Evolutionary conservation across 2,329 filamentous ascomycete species (phyloP), one percentile per base, ranked within the genome.

Genomic region (Pezicula radicicola): DNA sequence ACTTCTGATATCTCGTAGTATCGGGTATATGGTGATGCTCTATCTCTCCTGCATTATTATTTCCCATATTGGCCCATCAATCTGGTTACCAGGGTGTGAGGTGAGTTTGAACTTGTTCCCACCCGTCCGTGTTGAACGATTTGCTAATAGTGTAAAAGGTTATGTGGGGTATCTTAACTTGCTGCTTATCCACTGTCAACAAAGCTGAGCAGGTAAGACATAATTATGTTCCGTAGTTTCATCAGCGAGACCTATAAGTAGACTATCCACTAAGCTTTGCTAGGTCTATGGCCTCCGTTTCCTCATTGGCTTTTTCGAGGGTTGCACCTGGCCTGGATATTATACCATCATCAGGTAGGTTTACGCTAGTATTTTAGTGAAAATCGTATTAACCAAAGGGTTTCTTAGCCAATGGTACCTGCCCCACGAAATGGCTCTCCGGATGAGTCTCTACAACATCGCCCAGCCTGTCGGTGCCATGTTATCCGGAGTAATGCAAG

Each of bases 381-480:
- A 40, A 16, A 7, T 13, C 12, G 19, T 12, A 40, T n/a, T 40
- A 19, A 40, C 10, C 15, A 16, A 8, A 40, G 15, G n/a, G 37
- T 12, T 9, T 40, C 37, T 40, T 40, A 78, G 79, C 2, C 75
- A 74, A 0, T 83, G 80, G 80, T 83, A 83, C 60, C 80, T 74
- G 0, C 73, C 75, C 51, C 69, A 70, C 25, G 80, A 83, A 63
- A 74, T 84, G 0, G 80, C 78, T 4, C 83, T 83, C 63, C 73
- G 80, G 10, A 77, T 72, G 19, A 79, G 78, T 13, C 75, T 84
- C 48, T 83, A 83, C 63, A 81, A 78, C 18, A 37, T 37, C 4
- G 30, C 19, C 30, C 19, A 37, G 12, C 19, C 30, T 25, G 27
- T 37, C 13, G 46, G 28, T 36, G 46, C n/a, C 6, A 49, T 49